phyloP scores from a whole-genome alignment of 202 grass and related monocot genomes.

The Saccharum hybrid region DNA sequence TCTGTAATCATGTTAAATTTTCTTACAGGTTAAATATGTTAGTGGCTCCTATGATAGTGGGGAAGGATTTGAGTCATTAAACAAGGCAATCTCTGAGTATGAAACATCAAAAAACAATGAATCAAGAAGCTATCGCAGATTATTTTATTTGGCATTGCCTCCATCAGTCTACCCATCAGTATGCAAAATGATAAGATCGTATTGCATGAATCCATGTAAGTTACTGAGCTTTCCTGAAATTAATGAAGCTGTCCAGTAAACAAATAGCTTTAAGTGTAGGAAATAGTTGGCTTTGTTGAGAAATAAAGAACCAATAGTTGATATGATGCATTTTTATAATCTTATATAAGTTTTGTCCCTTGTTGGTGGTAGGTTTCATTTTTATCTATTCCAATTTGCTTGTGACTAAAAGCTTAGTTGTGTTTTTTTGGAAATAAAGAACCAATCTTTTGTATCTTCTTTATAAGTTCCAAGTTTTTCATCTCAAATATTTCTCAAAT shows the following conservation, averaged over 20 bases:
- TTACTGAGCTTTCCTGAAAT: conserved; percentile 32
- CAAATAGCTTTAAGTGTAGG: background rate
- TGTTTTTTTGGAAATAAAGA: conserved; percentile 2
- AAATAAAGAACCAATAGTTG: background rate
- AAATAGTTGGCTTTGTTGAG: background rate
- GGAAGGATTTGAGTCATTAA: conserved; percentile 78
- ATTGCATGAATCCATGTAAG: conserved; percentile 92
- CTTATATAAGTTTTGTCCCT: background rate
- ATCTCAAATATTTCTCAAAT: background rate
- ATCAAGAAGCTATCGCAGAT: conserved; percentile 66
- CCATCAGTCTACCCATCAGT: conserved; percentile 96
- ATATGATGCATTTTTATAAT: background rate
- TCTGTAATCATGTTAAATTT: conserved; percentile 42
- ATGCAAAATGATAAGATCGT: conserved; percentile 86
- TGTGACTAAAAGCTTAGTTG: background rate
- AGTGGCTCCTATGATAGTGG: conserved; percentile 80
- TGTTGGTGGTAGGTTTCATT: background rate
- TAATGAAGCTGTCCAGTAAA: background rate
- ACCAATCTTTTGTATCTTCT: background rate
- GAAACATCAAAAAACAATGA: conserved; percentile 58
- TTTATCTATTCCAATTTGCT: background rate
- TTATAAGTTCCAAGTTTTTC: background rate
- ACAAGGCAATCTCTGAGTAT: conserved; percentile 79
- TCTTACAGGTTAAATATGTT: conserved; percentile 93
- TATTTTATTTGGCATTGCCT: conserved; percentile 98